These are phyloP conservation scores for Gynochthodes officinalis DNA, from an alignment of 257 asterid species.

Conservation along the genomic window DNA sequence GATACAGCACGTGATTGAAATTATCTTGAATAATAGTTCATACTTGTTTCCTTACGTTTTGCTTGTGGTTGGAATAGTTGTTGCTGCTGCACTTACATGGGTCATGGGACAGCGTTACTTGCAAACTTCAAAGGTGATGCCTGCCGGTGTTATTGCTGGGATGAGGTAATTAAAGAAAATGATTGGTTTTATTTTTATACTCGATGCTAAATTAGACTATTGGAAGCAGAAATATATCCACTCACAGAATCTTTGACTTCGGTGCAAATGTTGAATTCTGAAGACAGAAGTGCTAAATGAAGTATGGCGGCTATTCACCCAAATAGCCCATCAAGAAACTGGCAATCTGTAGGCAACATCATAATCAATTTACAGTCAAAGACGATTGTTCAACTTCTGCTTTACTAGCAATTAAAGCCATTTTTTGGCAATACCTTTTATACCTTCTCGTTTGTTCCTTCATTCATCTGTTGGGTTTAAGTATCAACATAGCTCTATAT, in stretches of 20 bases:
- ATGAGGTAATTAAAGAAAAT: slow-evolving; percentile 59
- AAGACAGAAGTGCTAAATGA: neutral
- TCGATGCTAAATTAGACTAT: neutral
- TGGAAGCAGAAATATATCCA: neutral
- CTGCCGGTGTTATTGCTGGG: slow-evolving; percentile 92
- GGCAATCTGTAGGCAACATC: neutral
- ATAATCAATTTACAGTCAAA: neutral
- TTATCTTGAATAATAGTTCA: neutral
- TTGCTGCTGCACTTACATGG: slow-evolving; percentile 68
- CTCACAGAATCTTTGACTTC: neutral
- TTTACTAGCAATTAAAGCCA: neutral
- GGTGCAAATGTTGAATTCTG: neutral
- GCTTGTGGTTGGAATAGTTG: slow-evolving; percentile 38
- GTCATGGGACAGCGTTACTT: slow-evolving; percentile 82
- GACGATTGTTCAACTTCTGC: neutral
- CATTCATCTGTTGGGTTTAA: neutral
- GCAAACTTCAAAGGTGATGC: slow-evolving; percentile 85
- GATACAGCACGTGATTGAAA: neutral
- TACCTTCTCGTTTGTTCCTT: neutral
- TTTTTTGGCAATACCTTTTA: neutral
- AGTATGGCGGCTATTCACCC: too few species aligned
- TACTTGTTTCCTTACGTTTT: neutral
- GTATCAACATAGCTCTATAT: neutral
- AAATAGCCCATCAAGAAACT: neutral
- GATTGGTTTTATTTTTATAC: neutral